Evolutionary conservation across 73 alveolate genomes (phyloP).

Genomic region (Blepharisma japonicum): DNA sequence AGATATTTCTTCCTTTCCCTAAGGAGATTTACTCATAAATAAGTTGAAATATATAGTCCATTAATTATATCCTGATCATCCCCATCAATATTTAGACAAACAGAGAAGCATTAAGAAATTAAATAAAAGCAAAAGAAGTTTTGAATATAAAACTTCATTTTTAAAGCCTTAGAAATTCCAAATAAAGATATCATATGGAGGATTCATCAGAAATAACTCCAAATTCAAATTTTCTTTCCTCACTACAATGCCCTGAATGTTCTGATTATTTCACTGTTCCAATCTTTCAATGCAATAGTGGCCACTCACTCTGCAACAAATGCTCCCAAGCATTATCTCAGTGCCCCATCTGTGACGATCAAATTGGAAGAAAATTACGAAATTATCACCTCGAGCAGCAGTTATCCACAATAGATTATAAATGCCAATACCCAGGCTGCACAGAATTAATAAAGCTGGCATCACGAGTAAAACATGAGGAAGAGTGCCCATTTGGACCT

Average conservation of each 20-base stretch:
- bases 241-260: conserved; percentile 29
- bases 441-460: neutral
- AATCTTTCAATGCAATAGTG: conserved; percentile 29
- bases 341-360: conserved; percentile 16
- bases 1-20: no score
- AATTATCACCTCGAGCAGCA: conserved; percentile 19
- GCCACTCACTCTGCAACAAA: conserved; percentile 28
- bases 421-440: conserved; percentile 26
- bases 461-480: neutral
- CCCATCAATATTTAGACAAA: no score
- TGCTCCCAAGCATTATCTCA: neutral
- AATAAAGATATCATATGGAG: neutral
- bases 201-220: conserved; percentile 5
- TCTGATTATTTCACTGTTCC: conserved; percentile 21
- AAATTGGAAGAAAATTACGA: conserved; percentile 16
- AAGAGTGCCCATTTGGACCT: conserved; percentile 8
- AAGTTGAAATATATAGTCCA: no score
- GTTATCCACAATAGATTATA: conserved; percentile 13
- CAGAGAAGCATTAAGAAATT: no score
- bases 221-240: neutral
- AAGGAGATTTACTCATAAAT: no score
- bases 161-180: no score
- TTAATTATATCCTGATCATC: no score
- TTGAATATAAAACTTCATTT: no score
- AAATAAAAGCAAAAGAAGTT: no score